Evolutionary conservation across 2,329 filamentous ascomycete genomes (phyloP), one percentile per base, ranked within the genome.

Genomic region (Penicillium capsulatum): DNA sequence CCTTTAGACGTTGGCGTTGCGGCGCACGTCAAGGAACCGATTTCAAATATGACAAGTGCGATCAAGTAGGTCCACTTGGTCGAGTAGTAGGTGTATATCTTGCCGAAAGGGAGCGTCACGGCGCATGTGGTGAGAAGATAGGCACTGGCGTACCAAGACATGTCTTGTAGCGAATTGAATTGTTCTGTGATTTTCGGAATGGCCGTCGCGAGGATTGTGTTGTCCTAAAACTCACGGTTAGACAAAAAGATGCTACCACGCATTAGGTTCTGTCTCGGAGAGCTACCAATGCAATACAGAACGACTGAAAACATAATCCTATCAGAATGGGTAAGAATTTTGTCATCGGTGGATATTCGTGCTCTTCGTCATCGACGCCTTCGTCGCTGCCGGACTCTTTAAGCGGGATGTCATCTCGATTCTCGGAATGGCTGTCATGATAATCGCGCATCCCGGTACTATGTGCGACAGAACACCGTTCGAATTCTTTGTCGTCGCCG

Each of bases 101-200:
- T 65, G 30, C 70, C 71, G 31, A 69, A 70, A 1, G 64, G 54
- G 2, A 71, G 57, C 10, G 67, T 65, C 26, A 72, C 61, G 2
- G 66, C 61, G 40, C 65, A 67, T 3, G 59, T 63, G 1, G 69
- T 70, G 15, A 74, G 49, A 4, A 71, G 56, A 48, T 71, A 71
- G 3, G 67, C 60, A 14, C 63, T 67, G 16, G 67, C 67, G 43
- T 74, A 74, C 71, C 72, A 74, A 15, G 69, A 69, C 2, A 74
- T 53, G 40, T 74, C 70, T 8, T 59, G 57, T 13, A 71, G 50
- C 9, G 68, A 67, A 26, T 72, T 56, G 47, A 75, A 74, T 17
- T 71, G 52, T 42, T 71, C 63, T 1, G 71, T 72, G 27, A 75
- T 73, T 15, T 57, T 59, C 4, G 71, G 71, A 17, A 73, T 66